These are phyloP conservation scores for Rauvolfia tetraphylla DNA, from an alignment of 257 asterid species.

Conservation along the genomic window DNA sequence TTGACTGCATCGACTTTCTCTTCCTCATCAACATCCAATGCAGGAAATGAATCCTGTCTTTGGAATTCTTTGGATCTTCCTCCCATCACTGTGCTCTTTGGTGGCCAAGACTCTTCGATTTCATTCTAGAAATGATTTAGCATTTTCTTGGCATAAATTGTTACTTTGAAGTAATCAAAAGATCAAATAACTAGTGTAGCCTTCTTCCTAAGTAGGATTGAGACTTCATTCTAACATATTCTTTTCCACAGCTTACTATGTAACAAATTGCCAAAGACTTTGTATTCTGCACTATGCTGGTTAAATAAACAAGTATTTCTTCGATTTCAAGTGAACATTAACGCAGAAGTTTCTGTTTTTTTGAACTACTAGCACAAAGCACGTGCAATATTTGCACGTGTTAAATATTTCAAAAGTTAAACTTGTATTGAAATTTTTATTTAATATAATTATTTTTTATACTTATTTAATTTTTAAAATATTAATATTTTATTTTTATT, in stretches of 20 bases:
- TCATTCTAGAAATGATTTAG: not conserved
- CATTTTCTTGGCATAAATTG: not conserved
- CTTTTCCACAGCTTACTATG: not conserved
- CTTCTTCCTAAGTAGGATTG: not conserved
- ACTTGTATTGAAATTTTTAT: too few relatives aligned
- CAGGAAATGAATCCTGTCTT: not conserved
- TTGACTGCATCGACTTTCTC: not conserved
- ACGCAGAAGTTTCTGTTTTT: not conserved
- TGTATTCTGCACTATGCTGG: not conserved
- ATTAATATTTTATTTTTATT: too few relatives aligned
- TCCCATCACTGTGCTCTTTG: not conserved
- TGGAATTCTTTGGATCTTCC: slow-evolving; percentile 8
- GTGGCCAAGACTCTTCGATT: not conserved
- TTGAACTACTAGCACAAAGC: too few relatives aligned
- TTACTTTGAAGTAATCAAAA: too few relatives aligned
- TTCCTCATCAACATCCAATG: not conserved
- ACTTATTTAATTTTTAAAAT: too few relatives aligned
- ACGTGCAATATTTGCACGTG: too few relatives aligned
- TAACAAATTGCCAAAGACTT: not conserved
- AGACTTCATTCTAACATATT: not conserved
- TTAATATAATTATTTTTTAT: too few relatives aligned
- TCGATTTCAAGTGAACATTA: not conserved
- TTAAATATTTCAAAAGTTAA: too few relatives aligned
- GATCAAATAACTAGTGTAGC: too few relatives aligned
- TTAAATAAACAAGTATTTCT: not conserved